Evolutionary conservation across 768 basidiomycete genomes (phyloP).

Genomic region (Dendrothele bispora): DNA sequence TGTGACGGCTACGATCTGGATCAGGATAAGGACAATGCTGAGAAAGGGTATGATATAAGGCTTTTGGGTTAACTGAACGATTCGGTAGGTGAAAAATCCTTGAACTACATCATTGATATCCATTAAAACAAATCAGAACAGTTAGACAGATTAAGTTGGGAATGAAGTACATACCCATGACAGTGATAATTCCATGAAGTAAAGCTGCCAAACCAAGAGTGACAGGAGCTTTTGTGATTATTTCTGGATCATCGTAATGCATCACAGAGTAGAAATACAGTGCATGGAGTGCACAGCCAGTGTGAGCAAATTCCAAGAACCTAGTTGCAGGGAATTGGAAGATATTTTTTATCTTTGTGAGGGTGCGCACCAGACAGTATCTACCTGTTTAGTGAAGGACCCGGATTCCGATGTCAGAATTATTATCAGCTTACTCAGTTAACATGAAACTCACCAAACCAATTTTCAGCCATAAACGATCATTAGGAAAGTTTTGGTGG

Average conservation of each 20-base stretch:
- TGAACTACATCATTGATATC: neutral
- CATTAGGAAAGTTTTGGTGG: conserved; percentile 2
- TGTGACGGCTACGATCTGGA: neutral
- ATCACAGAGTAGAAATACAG: neutral
- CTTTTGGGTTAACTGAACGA: neutral
- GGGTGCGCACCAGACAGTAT: neutral
- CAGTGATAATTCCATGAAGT: neutral
- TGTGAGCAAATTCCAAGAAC: neutral
- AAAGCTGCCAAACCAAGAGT: no score
- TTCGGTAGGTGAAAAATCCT: neutral
- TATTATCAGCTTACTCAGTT: neutral
- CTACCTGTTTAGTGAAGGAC: neutral
- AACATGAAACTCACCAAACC: neutral
- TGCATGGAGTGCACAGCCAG: neutral
- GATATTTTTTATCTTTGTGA: neutral
- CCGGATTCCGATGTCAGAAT: neutral
- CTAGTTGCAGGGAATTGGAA: neutral
- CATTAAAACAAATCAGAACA: neutral
- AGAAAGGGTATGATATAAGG: neutral
- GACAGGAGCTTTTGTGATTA: no score
- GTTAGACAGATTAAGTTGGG: no score
- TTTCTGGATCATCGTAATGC: neutral
- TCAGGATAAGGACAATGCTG: neutral
- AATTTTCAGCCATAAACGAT: neutral
- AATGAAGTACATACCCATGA: no score